Conservation (phyloP, 768 basidiomycete species). For the Dioszegia hungarica region DNA sequence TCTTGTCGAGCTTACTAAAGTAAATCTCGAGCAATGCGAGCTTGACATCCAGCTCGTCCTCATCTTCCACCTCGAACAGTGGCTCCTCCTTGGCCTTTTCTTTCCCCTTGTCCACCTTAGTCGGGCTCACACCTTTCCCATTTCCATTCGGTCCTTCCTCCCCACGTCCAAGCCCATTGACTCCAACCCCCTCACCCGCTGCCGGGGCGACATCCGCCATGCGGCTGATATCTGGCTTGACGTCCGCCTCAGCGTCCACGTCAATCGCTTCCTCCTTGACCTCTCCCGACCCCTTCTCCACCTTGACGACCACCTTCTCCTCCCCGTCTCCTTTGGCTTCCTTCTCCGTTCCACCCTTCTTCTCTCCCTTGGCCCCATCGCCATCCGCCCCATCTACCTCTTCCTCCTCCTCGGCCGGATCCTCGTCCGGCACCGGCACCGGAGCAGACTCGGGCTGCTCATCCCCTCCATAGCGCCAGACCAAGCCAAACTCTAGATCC, state of each 20-base stretch:
- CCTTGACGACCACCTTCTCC: conserved; percentile 11
- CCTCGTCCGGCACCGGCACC: conserved; percentile 34
- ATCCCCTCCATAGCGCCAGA: conserved; percentile 76
- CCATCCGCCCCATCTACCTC: conserved; percentile 56
- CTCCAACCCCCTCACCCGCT: too few species aligned
- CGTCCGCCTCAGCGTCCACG: conserved; percentile 26
- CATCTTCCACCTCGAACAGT: conserved; percentile 62
- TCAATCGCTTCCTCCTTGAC: conserved; percentile 16
- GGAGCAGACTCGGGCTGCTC: conserved; percentile 52
- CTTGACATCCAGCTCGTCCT: conserved; percentile 80
- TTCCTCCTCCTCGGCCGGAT: conserved; percentile 63
- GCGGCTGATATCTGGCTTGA: not conserved
- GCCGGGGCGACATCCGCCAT: not conserved
- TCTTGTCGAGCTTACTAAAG: conserved; percentile 76
- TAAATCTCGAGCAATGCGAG: conserved; percentile 85
- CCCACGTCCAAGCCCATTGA: too few species aligned
- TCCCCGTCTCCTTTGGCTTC: too few species aligned
- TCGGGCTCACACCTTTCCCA: too few species aligned
- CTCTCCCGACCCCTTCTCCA: too few species aligned
- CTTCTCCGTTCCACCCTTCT: conserved; percentile 2
- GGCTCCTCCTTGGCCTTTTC: conserved; percentile 20
- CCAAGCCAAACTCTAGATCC: conserved; percentile 92
- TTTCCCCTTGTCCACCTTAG: conserved; percentile 11
- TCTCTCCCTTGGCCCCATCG: conserved; percentile 3
- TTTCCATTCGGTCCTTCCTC: too few species aligned